Conservation (phyloP, 2,329 filamentous ascomycete species). For the Laburnicola sp. region DNA sequence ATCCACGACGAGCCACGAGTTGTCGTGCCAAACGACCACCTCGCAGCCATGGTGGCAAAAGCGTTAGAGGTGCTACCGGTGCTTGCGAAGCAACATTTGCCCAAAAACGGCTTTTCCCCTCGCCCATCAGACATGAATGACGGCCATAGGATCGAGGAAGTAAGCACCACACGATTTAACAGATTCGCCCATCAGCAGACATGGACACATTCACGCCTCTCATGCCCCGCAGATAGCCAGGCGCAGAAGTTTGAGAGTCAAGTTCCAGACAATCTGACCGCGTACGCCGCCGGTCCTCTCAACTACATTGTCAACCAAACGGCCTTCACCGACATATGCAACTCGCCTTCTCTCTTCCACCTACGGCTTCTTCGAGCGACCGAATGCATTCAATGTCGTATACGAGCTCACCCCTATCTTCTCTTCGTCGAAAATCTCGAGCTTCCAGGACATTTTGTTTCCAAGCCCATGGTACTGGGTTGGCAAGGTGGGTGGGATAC, state of each 20-base stretch:
- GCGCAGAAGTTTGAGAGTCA: constrained; percentile 70
- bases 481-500: constrained; percentile 82
- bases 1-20: constrained; percentile 92
- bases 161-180: constrained; percentile 83
- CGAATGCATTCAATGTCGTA: constrained; percentile 85
- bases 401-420: constrained; percentile 94
- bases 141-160: constrained; percentile 73
- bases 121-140: constrained; percentile 70
- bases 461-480: constrained; percentile 98
- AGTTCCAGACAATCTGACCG: constrained; percentile 64
- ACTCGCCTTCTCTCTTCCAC: constrained; percentile 75
- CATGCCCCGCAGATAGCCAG: constrained; percentile 79
- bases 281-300: constrained; percentile 71
- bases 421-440: constrained; percentile 91
- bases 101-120: constrained; percentile 71
- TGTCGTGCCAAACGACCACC: constrained; percentile 79
- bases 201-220: constrained; percentile 86
- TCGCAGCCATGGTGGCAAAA: constrained; percentile 68
- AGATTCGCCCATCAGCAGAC: constrained; percentile 84
- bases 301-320: constrained; percentile 88
- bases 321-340: constrained; percentile 87
- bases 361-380: constrained; percentile 91
- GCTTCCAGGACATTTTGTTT: constrained; percentile 94
- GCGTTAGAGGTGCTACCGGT: constrained; percentile 70
- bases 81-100: constrained; percentile 54